Conservation (phyloP, 106 monocot species). For the Narthecium ossifragum region DNA sequence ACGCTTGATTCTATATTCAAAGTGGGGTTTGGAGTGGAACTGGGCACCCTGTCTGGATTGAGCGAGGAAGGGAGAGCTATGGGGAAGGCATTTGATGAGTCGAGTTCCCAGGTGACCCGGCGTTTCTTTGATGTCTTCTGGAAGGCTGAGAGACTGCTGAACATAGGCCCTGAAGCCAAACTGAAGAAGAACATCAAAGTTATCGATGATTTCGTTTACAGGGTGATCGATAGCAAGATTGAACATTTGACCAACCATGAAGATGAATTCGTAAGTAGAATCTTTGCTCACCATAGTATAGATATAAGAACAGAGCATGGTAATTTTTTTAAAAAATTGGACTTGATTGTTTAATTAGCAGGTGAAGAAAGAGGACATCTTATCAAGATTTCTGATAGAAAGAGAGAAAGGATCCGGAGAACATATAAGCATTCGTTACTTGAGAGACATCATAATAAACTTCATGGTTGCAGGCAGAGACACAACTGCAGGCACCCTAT, state of each 20-base stretch:
- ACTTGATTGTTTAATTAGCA: not conserved
- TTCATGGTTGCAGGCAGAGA: constrained; percentile 28
- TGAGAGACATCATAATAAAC: constrained; percentile 14
- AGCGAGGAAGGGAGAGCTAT: not conserved
- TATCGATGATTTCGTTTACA: constrained; percentile 7
- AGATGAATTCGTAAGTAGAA: not conserved
- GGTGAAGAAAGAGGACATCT: constrained; percentile 10
- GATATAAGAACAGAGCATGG: not conserved
- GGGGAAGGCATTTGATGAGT: not conserved
- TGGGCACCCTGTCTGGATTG: not conserved
- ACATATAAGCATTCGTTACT: not conserved
- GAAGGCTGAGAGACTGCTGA: not conserved
- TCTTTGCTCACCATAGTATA: not conserved
- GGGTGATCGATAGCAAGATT: constrained; percentile 17
- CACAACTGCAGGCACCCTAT: constrained; percentile 20
- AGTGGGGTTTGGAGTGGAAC: not conserved
- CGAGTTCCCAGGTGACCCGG: not conserved
- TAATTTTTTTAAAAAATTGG: not conserved
- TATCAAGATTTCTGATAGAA: constrained; percentile 10
- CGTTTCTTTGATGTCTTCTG: not conserved
- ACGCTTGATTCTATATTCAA: not conserved
- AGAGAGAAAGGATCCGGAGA: constrained; percentile 2
- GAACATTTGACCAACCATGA: not conserved
- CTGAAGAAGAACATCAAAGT: constrained; percentile 2
- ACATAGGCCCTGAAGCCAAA: not conserved